Evolutionary conservation across 2,329 filamentous ascomycete species (phyloP), one percentile per base, ranked within the genome.

Genomic region (Lachnum nothofagi): DNA sequence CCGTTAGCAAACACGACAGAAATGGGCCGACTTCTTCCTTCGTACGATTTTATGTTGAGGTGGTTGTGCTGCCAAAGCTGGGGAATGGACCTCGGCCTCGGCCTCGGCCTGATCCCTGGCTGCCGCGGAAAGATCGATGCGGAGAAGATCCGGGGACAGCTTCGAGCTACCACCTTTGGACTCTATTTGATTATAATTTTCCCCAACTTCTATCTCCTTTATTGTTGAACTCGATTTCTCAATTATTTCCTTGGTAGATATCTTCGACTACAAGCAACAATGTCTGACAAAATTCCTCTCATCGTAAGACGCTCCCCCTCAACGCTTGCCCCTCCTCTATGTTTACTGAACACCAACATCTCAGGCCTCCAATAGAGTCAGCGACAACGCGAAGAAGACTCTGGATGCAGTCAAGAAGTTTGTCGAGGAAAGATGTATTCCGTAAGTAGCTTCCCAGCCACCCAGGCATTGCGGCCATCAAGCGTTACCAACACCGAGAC

Each of bases 401-500:
- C 74, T 96, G 58, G 91, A 96, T 65, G 67, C 89, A 57, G 88
- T 98, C 59, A 88, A 91, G 74, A 89, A 90, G 70, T 98, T 98
- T 63, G 93, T 98, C 60, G 88, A 97, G 67, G 91, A 95, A 70
- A 91, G 95, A 76, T 98, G 87, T 68, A 85, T 90, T 58, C 86
- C 86, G 80, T 83, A 67, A 71, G 79, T 61, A 16, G 25, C 31
- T 27, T 22, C 22, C 27, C 5, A 17, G 24, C 22, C 27, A 14
- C 24, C 25, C 44, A 31, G 14, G 44, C 48, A 49, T 59, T 39
- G 19, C 17, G 9, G 14, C 33, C 10, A 40, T 20, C 16, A 44
- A 24, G 10, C 14, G 17, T n/a, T 43, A 19, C 38, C n/a, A 25
- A n/a, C 25, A 6, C 25, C 12, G 5, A 2, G 14, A 4, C 14